Base-by-base conservation (phyloP, 202 grass and related monocot genomes). In the Cymbopogon flexuosus region DNA sequence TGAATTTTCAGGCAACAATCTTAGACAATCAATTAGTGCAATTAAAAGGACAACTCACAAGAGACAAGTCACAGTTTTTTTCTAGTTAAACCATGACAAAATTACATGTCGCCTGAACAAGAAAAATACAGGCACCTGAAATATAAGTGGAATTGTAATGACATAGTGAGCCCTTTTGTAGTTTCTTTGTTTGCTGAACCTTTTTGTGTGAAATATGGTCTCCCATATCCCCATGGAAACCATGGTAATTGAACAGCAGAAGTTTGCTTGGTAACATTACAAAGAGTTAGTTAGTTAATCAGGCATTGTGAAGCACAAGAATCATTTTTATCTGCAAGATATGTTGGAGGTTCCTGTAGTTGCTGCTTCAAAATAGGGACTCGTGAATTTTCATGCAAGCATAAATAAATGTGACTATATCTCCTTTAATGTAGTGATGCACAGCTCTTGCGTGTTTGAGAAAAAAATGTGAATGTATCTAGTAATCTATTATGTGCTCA, bases 121-220 rank as follows among this genome's bases (percentile, higher is more conserved):
- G 16, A 52, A 18, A 54, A 54, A 54, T 19, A n/a, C 51, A 56
- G 52, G 52, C 52, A 56, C 52, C 18, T 56, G n/a, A 56, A 56
- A 51, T 51, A 51, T 51, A 51, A 36, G 78, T 42, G 71, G 62
- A 58, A 77, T 35, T 77, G 33, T 36, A 65, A 61, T 31, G 40
- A 51, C 52, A 73, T 34, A 62, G 49, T 68, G 31, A 64, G 27
- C 36, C 9, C 36, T 29, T 5, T 27, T 45, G 3, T 77, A 56
- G 35, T 73, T 57, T 74, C 27, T 85, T 79, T 56, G 42, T 85
- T 66, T 57, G 33, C 23, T 45, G n/a, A 79, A 80, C 27, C 15
- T 85, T 79, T 23, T 16, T 73, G 60, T 79, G 43, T 27, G 27
- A 27, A 27, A 42, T 65, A 7, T 79, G 59, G 66, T 33, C 41